Percentiles rank a stretch among this genome's conserved stretches.
Conservation (phyloP, 2,329 filamentous ascomycete genomes). For the Diaporthe ilicicola region DNA sequence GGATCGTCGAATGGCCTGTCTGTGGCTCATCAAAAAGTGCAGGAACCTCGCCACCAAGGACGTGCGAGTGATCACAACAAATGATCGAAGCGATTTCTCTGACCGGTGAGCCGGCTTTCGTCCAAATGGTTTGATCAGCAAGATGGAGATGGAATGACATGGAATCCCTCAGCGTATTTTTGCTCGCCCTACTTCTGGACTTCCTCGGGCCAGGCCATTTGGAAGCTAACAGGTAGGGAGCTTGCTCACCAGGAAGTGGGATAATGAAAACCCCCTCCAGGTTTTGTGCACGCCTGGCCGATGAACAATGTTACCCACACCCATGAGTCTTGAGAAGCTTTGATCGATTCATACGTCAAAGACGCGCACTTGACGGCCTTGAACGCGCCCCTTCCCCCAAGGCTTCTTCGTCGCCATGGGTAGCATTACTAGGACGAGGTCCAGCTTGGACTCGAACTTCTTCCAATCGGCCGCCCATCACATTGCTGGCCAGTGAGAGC, state of each 20-base stretch:
- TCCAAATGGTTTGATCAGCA: background rate
- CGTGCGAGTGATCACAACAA: slow-evolving; percentile 18
- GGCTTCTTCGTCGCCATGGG: too few relatives aligned
- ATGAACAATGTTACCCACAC: background rate
- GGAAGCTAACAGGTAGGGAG: background rate
- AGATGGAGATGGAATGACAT: background rate
- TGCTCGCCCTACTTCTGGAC: background rate
- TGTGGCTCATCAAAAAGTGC: background rate
- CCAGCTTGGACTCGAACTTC: too few relatives aligned
- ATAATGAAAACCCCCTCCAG: background rate
- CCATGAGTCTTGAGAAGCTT: background rate
- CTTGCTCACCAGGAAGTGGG: background rate
- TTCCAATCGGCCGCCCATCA: background rate
- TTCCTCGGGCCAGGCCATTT: background rate
- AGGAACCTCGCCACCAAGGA: slow-evolving; percentile 4
- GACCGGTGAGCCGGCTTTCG: background rate
- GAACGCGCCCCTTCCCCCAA: background rate
- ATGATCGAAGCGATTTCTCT: background rate
- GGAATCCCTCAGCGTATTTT: background rate
- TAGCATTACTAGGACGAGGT: too few relatives aligned
- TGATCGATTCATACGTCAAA: background rate
- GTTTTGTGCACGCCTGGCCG: background rate
- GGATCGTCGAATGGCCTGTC: background rate
- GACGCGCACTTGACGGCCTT: background rate
- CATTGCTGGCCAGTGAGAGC: background rate